Evolutionary conservation across 169 alveolate species (phyloP).

Genomic region (Theileria orientalis): DNA sequence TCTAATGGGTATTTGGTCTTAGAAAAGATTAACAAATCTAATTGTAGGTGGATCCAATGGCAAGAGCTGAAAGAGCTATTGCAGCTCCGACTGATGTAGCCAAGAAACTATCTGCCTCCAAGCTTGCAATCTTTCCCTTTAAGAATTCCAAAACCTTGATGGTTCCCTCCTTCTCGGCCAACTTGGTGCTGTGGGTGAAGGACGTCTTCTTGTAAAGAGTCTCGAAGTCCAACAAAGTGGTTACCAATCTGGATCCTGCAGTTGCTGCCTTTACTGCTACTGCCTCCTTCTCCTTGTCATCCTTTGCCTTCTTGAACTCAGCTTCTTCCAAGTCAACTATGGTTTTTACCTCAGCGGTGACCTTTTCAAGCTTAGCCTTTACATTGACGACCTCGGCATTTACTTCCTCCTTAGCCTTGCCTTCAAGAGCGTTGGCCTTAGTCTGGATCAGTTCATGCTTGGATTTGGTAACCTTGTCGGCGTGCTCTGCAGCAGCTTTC

Average conservation of each 20-base stretch:
- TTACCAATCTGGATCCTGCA: not conserved
- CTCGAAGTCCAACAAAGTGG: not conserved
- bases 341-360: conserved; percentile 6
- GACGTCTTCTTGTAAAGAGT: not conserved
- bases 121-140: conserved; percentile 6
- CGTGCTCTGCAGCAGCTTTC: conserved; percentile 20
- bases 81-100: not conserved
- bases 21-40: conserved; percentile 3
- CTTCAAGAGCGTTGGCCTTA: not conserved
- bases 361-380: not conserved
- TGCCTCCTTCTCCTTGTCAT: conserved; percentile 5
- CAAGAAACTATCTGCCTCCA: not conserved
- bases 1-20: conserved; percentile 5
- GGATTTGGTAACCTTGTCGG: not conserved
- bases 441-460: too few species aligned
- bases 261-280: not conserved
- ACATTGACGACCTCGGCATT: conserved; percentile 1
- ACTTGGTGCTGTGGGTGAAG: not conserved
- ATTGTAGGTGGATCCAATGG: conserved; percentile 4
- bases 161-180: not conserved
- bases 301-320: not conserved
- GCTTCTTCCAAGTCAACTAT: not conserved
- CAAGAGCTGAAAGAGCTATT: conserved; percentile 14
- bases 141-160: conserved; percentile 3
- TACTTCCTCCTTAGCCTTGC: not conserved